Percentiles rank a stretch among this genome's conserved stretches.
phyloP scores from a whole-genome alignment of 306 rosid genomes.

The Albizia julibrissin region DNA sequence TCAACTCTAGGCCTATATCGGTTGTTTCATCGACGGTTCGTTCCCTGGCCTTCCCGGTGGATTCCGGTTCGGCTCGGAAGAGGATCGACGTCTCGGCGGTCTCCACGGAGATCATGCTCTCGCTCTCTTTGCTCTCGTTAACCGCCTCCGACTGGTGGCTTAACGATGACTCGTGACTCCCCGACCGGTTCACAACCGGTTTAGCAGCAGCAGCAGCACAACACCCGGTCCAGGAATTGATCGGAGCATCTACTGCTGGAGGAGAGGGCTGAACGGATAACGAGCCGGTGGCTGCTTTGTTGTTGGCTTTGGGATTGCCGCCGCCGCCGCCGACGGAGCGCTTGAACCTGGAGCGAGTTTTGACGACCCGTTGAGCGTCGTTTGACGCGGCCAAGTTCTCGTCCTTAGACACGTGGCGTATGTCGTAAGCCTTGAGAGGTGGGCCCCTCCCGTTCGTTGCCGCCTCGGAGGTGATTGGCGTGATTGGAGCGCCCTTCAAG shows the following conservation, averaged over 20 bases:
- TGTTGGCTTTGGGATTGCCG: constrained; percentile 45
- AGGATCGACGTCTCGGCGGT: constrained; percentile 56
- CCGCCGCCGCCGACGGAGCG: constrained; percentile 35
- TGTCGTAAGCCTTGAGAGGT: constrained; percentile 84
- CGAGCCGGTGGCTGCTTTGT: constrained; percentile 15
- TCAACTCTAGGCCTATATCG: constrained; percentile 66
- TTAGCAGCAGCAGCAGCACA: constrained; percentile 12
- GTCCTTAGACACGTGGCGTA: constrained; percentile 88
- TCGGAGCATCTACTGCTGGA: neutral
- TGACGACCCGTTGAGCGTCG: constrained; percentile 43
- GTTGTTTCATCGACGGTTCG: constrained; percentile 27
- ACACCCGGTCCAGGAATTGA: constrained; percentile 24
- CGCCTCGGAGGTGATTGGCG: constrained; percentile 80
- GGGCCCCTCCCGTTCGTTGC: constrained; percentile 78
- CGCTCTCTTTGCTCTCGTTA: constrained; percentile 67
- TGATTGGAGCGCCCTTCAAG: constrained; percentile 78
- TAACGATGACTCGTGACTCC: constrained; percentile 84
- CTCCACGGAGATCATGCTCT: constrained; percentile 79
- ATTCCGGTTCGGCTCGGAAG: constrained; percentile 58
- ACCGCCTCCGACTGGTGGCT: constrained; percentile 83
- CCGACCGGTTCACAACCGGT: constrained; percentile 57
- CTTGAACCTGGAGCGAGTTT: constrained; percentile 73
- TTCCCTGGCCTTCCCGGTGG: constrained; percentile 13
- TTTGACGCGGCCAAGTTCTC: constrained; percentile 75
- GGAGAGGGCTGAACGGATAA: constrained; percentile 20